Base-by-base conservation (phyloP, 306 rosid species). In the Cicer yamashitae region DNA sequence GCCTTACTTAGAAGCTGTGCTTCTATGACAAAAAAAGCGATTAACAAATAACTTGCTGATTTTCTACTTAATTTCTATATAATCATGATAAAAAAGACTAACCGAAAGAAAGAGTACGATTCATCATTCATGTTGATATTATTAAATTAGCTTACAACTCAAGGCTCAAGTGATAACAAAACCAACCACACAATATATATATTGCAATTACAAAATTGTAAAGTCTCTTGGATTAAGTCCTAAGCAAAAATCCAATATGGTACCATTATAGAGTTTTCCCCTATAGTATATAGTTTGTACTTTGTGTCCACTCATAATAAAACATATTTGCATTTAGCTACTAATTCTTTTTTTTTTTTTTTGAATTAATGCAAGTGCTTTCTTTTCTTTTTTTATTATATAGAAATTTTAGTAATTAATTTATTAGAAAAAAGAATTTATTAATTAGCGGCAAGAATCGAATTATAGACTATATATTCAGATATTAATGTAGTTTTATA, bases 71-170 rank as follows among this genome's bases (percentile, higher is more conserved):
- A 62, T 57, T 67, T 83, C 82, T 65, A 70, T 65, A 15, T 6
- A 39, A 51, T 50, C 54, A 83, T 80, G 14, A 83, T 80, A 7
- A 82, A 82, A 76, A 80, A 50, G 51, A 76, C 48, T 48, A 52
- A 72, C 62, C 13, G 77, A 81, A 73, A 60, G 12, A 70, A 22
- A 59, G 43, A 30, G 12, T 41, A 9, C 10, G 7, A 22, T 17
- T 59, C 40, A 63, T 71, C 40, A 65, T 54, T 37, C 40, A n/a
- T 53, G 7, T 53, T 60, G 12, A 54, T 22, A 53, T 79, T 72
- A 78, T 30, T 64, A 50, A 44, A 72, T 77, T 77, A 56, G 64
- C 84, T 88, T 81, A 74, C 70, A 83, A 52, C 38, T 53, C 63
- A 83, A 76, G 86, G 22, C 69, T 66, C 54, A 43, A 10, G 15